Evolutionary conservation across 495 filamentous ascomycete species (phyloP).

Genomic region (Penicillium taxi): DNA sequence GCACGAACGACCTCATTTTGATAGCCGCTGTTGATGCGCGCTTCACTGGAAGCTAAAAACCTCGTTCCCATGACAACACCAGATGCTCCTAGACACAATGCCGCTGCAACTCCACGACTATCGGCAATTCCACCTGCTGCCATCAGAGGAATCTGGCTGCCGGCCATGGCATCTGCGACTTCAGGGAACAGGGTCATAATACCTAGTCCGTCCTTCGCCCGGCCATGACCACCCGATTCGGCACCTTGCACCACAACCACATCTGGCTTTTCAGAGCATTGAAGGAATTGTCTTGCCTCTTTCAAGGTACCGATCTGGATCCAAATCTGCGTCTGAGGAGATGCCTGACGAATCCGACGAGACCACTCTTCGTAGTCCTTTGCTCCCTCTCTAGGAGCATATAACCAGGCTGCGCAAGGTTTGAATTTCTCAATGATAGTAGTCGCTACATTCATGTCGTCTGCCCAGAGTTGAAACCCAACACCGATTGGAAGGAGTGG

Average conservation of each 20-base stretch:
- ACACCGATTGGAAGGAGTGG: slow-evolving; percentile 50
- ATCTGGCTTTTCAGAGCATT: slow-evolving; percentile 42
- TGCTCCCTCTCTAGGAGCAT: slow-evolving; percentile 44
- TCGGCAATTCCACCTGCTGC: slow-evolving; percentile 70
- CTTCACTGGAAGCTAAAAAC: slow-evolving; percentile 59
- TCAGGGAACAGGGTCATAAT: slow-evolving; percentile 53
- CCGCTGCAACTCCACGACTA: slow-evolving; percentile 55
- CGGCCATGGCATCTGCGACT: slow-evolving; percentile 45
- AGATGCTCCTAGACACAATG: slow-evolving; percentile 57
- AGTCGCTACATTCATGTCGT: slow-evolving; percentile 37
- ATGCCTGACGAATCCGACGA: slow-evolving; percentile 35
- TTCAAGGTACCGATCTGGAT: slow-evolving; percentile 57
- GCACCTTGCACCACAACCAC: slow-evolving; percentile 65
- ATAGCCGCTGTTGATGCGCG: slow-evolving; percentile 52
- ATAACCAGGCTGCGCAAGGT: slow-evolving; percentile 66
- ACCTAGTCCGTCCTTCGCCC: slow-evolving; percentile 46
- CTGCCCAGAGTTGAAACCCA: slow-evolving; percentile 54
- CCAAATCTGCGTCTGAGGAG: slow-evolving; percentile 50
- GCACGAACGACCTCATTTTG: slow-evolving; percentile 52
- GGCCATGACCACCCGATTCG: slow-evolving; percentile 71
- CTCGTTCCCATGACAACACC: slow-evolving; percentile 65
- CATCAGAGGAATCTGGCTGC: slow-evolving; percentile 45
- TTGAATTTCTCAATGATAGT: slow-evolving; percentile 35
- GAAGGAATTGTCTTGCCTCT: slow-evolving; percentile 43
- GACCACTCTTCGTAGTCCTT: slow-evolving; percentile 51